A percentile compares a stretch with the other conserved stretches of the same genome.
phyloP scores from a whole-genome alignment of 148 eudicot species.

The Rhododendron kiyosumense region DNA sequence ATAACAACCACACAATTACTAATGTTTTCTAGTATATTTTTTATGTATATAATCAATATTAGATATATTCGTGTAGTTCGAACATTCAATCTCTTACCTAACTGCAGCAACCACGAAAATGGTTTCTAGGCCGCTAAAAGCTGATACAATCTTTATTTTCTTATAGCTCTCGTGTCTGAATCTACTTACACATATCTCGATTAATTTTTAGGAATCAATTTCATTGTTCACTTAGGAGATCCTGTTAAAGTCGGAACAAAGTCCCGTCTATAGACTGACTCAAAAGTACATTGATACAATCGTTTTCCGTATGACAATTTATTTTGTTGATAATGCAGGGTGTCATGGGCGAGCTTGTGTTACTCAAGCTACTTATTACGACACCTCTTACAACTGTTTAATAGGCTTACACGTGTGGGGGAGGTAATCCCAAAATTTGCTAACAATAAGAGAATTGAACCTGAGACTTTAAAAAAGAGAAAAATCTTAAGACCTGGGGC shows the following conservation, averaged over 20 bases:
- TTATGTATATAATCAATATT: background rate
- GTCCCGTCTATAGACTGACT: background rate
- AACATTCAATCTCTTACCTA: background rate
- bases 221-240: too few species aligned
- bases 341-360: background rate
- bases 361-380: background rate
- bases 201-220: too few species aligned
- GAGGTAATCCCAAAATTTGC: too few species aligned
- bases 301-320: background rate
- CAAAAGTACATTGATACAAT: background rate
- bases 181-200: too few species aligned
- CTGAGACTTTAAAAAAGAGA: too few species aligned
- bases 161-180: too few species aligned
- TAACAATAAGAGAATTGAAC: too few species aligned
- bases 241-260: background rate
- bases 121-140: background rate
- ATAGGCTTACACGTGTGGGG: too few species aligned
- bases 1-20: background rate
- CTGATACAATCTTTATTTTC: background rate
- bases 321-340: too few species aligned
- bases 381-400: too few species aligned
- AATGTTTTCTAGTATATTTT: background rate
- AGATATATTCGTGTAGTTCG: background rate
- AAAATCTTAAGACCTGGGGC: too few species aligned
- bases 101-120: background rate